A percentile compares a stretch with the other conserved stretches of the same genome.
phyloP scores from a whole-genome alignment of 202 grass and related monocot species.

The Schoenoplectus triqueter region DNA sequence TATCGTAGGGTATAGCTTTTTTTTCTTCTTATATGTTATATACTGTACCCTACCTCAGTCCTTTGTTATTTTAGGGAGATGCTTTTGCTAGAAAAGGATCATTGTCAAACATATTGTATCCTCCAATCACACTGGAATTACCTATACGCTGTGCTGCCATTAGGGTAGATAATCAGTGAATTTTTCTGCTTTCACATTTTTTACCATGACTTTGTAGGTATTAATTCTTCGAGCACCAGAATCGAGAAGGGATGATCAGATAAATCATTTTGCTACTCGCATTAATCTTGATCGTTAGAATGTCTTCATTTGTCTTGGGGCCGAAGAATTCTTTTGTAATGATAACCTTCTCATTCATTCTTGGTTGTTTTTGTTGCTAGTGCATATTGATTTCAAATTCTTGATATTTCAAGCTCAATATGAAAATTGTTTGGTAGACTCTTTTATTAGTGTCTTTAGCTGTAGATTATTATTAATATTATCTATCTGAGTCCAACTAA shows the following conservation, averaged over 20 bases:
- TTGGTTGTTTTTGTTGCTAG: slow-evolving; percentile 11
- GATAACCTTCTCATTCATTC: slow-evolving; percentile 3
- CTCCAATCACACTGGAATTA: too few species aligned
- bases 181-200: not conserved
- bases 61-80: too few species aligned
- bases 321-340: not conserved
- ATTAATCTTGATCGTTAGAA: slow-evolving; percentile 51
- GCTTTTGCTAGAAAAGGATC: too few species aligned
- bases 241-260: not conserved
- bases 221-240: slow-evolving; percentile 55
- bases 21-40: too few species aligned
- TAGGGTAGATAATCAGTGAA: not conserved
- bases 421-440: not conserved
- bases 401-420: not conserved
- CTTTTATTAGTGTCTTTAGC: not conserved
- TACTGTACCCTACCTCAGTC: too few species aligned
- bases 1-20: too few species aligned
- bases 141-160: not conserved
- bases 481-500: not conserved
- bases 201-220: slow-evolving; percentile 42
- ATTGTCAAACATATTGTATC: too few species aligned
- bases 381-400: not conserved
- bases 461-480: not conserved
- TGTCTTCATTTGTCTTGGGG: not conserved
- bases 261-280: slow-evolving; percentile 69